Evolutionary conservation across 2,329 filamentous ascomycete species (phyloP), one percentile per base, ranked within the genome.

Genomic region (Thelonectria discophora): DNA sequence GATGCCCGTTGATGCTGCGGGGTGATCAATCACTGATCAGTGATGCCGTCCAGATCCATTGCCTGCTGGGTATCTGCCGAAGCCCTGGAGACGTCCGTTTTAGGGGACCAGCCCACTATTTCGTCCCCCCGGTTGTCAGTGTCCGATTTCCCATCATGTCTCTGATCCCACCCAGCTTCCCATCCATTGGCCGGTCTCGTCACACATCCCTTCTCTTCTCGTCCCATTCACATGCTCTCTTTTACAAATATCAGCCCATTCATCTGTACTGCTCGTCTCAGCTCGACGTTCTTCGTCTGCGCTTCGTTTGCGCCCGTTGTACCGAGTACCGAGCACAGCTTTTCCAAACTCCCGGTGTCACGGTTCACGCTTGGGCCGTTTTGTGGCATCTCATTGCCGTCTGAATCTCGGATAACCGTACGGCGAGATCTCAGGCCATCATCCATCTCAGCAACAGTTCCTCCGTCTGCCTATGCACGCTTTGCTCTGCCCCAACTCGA

Each of bases 151-250:
- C 21, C 21, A 24, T 4, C 21, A 3, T 24, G 21, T 24, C 3
- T 24, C 21, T 24, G 21, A 24, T 24, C 21, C 21, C 21, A 4
- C 21, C 6, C 21, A 39, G 17, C 54, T 30, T 32, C 50, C 34
- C 43, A 21, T 46, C n/a, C 42, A 34, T 13, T 49, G 42, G 30
- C 43, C 46, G 37, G 39, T 30, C 13, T 30, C 30, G 17, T 43
- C 5, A 8, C 40, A 43, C 17, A 17, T 18, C 18, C 20, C 9
- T 43, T 27, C 30, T 55, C 27, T 20, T 17, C 52, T 60, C 52
- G 51, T 52, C 52, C 57, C 58, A 61, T 61, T 61, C 58, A 61
- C 52, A 61, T 56, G 58, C 58, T 61, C 56, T 20, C 42, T 37
- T 42, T 40, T 13, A 15, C 52, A 48, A 53, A 43, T 27, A 61